Percentiles rank a stretch among this genome's conserved stretches.
phyloP scores from a whole-genome alignment of 768 basidiomycete genomes.

The Lentinula aciculospora region DNA sequence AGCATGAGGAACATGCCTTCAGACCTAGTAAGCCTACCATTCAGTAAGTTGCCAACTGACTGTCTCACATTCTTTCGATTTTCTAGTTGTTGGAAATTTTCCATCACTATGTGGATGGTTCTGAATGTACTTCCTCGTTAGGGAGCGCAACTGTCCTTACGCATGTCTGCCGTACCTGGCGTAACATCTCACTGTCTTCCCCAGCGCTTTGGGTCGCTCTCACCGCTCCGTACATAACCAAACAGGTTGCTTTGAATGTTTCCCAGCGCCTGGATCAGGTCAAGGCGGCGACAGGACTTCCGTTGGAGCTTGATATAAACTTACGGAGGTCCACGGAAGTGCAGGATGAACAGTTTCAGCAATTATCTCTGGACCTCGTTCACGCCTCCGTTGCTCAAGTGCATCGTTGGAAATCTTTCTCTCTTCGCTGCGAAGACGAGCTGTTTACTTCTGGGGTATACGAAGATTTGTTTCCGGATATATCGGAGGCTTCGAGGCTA shows the following conservation, averaged over 20 bases:
- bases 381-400: background rate
- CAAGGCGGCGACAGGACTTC: background rate
- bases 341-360: background rate
- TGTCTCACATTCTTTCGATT: background rate
- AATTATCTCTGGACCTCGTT: background rate
- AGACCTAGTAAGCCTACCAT: background rate
- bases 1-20: background rate
- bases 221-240: background rate
- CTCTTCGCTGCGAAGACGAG: background rate
- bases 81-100: background rate
- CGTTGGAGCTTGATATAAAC: background rate
- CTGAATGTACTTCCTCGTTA: background rate
- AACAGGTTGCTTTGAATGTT: background rate
- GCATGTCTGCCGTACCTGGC: constrained; percentile 3
- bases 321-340: background rate
- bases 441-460: background rate
- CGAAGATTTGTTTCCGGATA: background rate
- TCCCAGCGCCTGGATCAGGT: background rate
- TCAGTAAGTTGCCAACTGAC: background rate
- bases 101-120: background rate
- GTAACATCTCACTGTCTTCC: background rate
- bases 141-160: background rate
- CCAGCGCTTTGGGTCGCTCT: background rate
- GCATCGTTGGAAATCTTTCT: background rate
- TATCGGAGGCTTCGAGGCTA: background rate